phyloP scores from a whole-genome alignment of 2,329 filamentous ascomycete species.

The Dryadomyces quercus-mongolicae region DNA sequence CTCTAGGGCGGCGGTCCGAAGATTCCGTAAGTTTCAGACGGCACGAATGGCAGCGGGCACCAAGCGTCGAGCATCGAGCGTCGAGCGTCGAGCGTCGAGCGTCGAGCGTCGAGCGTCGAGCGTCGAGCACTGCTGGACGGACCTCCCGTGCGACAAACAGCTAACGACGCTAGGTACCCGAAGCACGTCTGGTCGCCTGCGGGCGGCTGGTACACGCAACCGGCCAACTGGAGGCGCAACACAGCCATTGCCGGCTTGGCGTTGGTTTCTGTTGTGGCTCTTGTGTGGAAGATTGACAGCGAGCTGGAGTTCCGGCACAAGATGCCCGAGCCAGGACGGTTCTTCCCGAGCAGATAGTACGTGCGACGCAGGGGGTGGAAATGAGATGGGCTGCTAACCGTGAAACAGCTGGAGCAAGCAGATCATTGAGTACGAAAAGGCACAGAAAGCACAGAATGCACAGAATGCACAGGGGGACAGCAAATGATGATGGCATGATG shows the following conservation, averaged over 20 bases:
- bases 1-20: slow-evolving; percentile 62
- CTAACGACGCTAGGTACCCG: slow-evolving; percentile 54
- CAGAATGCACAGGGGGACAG: not conserved
- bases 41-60: too few species aligned
- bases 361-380: slow-evolving; percentile 18
- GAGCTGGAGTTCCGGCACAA: slow-evolving; percentile 59
- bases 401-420: slow-evolving; percentile 29
- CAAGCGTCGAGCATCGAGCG: too few species aligned
- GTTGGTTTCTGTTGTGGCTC: slow-evolving; percentile 49
- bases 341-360: slow-evolving; percentile 80
- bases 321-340: slow-evolving; percentile 68
- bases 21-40: slow-evolving; percentile 39
- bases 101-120: too few species aligned
- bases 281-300: slow-evolving; percentile 60
- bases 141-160: not conserved
- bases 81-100: too few species aligned
- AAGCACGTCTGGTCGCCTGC: slow-evolving; percentile 99
- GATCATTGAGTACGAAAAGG: slow-evolving; percentile 31
- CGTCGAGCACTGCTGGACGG: slow-evolving; percentile 12
- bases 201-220: slow-evolving; percentile 95
- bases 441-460: slow-evolving; percentile 19
- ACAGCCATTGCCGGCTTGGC: slow-evolving; percentile 35
- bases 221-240: slow-evolving; percentile 89
- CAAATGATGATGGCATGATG: not conserved
- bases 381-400: not conserved